Percentiles rank a stretch among this genome's conserved stretches.
Conservation (phyloP, 495 filamentous ascomycete species). For the Cladorrhinum samala region DNA sequence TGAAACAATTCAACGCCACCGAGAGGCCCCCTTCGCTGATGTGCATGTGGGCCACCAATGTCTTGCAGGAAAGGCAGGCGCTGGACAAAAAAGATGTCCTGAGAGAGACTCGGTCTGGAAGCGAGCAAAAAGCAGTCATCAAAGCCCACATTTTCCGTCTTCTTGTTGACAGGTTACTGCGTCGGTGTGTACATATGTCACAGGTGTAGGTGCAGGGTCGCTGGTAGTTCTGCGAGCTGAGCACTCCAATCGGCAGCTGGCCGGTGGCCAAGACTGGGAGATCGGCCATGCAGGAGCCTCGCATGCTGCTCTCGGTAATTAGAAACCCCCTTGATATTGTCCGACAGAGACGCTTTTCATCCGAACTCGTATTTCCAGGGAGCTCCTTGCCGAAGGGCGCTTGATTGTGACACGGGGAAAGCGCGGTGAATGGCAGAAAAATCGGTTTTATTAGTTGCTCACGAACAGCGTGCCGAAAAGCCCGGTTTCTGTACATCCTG, state of each 20-base stretch:
- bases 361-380: not conserved
- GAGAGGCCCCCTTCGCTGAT: not conserved
- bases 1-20: not conserved
- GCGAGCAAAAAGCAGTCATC: not conserved
- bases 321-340: constrained; percentile 1
- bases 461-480: not conserved
- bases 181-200: not conserved
- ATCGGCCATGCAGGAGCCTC: not conserved
- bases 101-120: not conserved
- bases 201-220: not conserved
- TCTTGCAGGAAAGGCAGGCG: not conserved
- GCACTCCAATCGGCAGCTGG: not conserved
- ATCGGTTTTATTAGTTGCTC: not conserved
- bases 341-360: not conserved
- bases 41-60: not conserved
- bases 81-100: no score
- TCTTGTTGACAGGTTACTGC: not conserved
- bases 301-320: constrained; percentile 3
- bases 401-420: not conserved
- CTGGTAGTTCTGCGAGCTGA: not conserved
- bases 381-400: not conserved
- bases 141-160: no score
- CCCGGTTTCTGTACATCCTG: not conserved
- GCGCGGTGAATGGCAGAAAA: not conserved
- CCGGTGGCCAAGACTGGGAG: not conserved